Base-by-base conservation (phyloP, 2,329 filamentous ascomycete species). In the Corynespora cassiicola region DNA sequence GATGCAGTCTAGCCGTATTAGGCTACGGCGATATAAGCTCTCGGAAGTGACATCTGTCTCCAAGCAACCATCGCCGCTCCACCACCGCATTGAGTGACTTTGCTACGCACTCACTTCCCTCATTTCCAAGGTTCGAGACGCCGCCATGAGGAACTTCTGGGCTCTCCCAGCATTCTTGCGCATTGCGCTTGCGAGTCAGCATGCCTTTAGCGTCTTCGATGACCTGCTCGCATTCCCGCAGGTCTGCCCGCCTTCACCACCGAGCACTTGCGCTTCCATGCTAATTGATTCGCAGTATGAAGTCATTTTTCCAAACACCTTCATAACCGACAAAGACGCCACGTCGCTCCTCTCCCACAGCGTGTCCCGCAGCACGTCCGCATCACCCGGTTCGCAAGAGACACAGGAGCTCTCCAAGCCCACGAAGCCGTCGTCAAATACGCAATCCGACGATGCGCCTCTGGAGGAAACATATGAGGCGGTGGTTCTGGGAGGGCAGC, bases 191-290 rank as follows among this genome's bases (percentile, higher is more conserved):
- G 79, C 77, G 30, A 79, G 69, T 55, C 77, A 79, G 56, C 77
- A 78, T 52, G 70, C 76, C 14, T 96, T 96, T 74, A 95, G 86
- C 71, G 87, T 95, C 39, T 85, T 94, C 59, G 89, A 95, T 63
- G 91, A 96, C 65, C 69, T 96, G 34, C 78, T 95, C 39, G 90
- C 90, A 12, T 90, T 87, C 69, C 91, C 91, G 8, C 89, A 94
- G 79, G 88, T 92, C 75, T 49, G 75, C 25, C 20, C 37, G 38
- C n/a, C n/a, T n/a, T n/a, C n/a, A n/a, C n/a, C n/a, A n/a, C n/a
- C n/a, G n/a, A n/a, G n/a, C n/a, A n/a, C n/a, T n/a, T n/a, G n/a
- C n/a, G 15, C 32, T 8, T 7, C 9, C 4, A 39, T 40, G 41
- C 50, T 59, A 38, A 50, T 39, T 23, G 39, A 31, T 26, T 30